These are phyloP conservation scores for Russula vinacea DNA, from an alignment of 768 basidiomycete species.

Conservation along the genomic window DNA sequence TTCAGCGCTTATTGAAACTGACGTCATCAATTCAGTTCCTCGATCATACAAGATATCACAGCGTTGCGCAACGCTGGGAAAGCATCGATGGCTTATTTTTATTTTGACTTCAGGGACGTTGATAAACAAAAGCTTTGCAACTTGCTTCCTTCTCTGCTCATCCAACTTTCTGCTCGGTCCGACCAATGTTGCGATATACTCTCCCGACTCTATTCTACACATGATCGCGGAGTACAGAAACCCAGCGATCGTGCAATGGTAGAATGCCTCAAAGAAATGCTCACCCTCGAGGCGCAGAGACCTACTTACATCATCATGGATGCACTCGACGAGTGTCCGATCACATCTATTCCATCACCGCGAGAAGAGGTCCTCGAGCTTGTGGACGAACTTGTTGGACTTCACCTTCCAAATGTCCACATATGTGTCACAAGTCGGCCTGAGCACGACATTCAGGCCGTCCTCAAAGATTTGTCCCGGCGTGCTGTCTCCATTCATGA, in stretches of 20 bases:
- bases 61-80: neutral
- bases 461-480: neutral
- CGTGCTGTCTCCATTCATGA: neutral
- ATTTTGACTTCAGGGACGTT: neutral
- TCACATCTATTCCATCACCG: neutral
- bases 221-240: neutral
- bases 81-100: conserved; percentile 10
- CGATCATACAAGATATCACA: conserved; percentile 1
- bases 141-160: conserved; percentile 6
- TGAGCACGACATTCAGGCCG: neutral
- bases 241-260: neutral
- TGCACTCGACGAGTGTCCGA: conserved; percentile 9
- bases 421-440: conserved; percentile 1
- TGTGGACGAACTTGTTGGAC: neutral
- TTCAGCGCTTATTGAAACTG: neutral
- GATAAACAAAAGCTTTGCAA: neutral
- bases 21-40: neutral
- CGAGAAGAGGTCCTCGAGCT: neutral
- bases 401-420: neutral
- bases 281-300: neutral
- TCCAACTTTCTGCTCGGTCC: conserved; percentile 1
- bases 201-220: neutral
- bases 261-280: conserved; percentile 8
- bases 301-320: conserved; percentile 4
- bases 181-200: neutral